phyloP scores from a whole-genome alignment of 1,284 basidiomycete genomes.

The Boletellus sp. region DNA sequence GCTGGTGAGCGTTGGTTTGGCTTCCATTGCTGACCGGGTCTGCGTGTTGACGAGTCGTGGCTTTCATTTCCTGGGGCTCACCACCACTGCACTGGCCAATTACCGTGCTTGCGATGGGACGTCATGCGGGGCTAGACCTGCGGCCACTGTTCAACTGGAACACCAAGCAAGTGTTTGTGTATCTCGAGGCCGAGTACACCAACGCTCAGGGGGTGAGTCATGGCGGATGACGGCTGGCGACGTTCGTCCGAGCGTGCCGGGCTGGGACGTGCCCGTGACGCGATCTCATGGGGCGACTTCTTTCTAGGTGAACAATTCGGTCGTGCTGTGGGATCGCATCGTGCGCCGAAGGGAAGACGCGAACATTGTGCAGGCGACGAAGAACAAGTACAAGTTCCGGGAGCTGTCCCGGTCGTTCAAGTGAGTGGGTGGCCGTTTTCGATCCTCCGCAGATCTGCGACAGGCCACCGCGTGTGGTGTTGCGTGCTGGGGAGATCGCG shows the following conservation, averaged over 20 bases:
- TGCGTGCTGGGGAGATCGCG: neutral
- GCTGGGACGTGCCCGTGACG: conserved; percentile 3
- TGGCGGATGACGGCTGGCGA: neutral
- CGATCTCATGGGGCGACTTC: conserved; percentile 11
- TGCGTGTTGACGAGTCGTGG: conserved; percentile 26
- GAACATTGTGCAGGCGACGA: conserved; percentile 46
- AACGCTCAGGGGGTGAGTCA: conserved; percentile 65
- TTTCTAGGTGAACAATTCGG: conserved; percentile 69
- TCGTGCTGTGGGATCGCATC: conserved; percentile 91
- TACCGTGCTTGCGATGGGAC: conserved; percentile 3
- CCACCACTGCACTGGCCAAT: conserved; percentile 10
- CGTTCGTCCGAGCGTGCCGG: too few species aligned
- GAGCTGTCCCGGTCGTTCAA: conserved; percentile 76
- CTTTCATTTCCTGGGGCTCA: conserved; percentile 22
- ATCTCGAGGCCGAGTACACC: conserved; percentile 76
- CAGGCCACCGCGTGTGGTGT: conserved; percentile 19
- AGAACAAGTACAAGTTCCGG: conserved; percentile 84
- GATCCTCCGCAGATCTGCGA: conserved; percentile 8
- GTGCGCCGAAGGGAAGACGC: conserved; percentile 76
- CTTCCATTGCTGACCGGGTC: conserved; percentile 20
- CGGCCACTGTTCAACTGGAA: conserved; percentile 88
- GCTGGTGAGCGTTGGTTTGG: conserved; percentile 52
- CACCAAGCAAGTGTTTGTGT: conserved; percentile 89
- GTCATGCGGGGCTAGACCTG: conserved; percentile 51
- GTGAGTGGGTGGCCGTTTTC: conserved; percentile 45